These are phyloP conservation scores for Solanum gracilifrons DNA, from an alignment of 257 asterid genomes.

Conservation along the genomic window DNA sequence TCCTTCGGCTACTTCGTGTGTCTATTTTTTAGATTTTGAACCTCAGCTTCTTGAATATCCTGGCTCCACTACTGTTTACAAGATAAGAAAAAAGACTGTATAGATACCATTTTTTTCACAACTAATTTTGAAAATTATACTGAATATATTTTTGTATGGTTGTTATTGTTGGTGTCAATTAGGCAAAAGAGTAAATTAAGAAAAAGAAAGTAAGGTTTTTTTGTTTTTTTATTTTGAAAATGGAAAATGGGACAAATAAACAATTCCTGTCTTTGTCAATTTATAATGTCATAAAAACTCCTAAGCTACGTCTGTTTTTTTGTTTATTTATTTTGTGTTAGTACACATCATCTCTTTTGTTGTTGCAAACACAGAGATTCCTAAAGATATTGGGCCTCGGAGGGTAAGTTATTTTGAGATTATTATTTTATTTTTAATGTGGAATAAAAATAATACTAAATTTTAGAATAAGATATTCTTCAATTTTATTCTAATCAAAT, in stretches of 20 bases:
- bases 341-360: background rate
- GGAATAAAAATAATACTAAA: too few species aligned
- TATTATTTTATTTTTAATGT: too few species aligned
- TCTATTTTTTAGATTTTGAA: too few species aligned
- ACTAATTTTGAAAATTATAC: too few species aligned
- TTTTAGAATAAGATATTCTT: too few species aligned
- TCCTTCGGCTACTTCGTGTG: fast-evolving
- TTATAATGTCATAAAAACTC: background rate
- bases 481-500: too few species aligned
- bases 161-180: background rate
- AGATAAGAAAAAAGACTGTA: too few species aligned
- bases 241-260: background rate
- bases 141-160: background rate
- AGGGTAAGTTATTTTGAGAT: background rate
- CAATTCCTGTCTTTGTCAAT: background rate
- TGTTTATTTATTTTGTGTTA: background rate
- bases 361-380: background rate
- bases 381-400: background rate
- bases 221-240: background rate
- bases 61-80: too few species aligned
- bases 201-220: background rate
- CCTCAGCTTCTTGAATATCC: fast-evolving
- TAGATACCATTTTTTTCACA: fast-evolving
- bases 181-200: background rate
- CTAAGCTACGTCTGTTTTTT: background rate